phyloP scores from a whole-genome alignment of 345 rosid genomes.

The Eucalyptus cladocalyx region DNA sequence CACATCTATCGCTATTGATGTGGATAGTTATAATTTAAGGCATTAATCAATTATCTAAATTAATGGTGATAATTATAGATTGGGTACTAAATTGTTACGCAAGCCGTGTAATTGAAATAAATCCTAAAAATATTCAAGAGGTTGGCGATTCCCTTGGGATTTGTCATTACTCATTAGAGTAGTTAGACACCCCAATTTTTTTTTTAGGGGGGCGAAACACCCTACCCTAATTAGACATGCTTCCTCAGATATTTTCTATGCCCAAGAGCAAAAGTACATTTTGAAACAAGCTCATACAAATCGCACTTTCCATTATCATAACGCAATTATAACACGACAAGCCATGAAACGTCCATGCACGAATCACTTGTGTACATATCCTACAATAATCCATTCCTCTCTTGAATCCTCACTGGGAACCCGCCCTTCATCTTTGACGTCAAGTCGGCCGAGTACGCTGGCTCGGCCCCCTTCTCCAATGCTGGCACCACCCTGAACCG shows the following conservation, averaged over 20 bases:
- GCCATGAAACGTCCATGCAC: background rate
- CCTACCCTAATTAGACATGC: background rate
- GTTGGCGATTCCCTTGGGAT: background rate
- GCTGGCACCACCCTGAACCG: constrained; percentile 42
- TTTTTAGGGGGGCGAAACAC: background rate
- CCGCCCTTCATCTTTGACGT: constrained; percentile 60
- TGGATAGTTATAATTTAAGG: background rate
- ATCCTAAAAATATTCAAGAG: background rate
- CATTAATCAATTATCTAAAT: background rate
- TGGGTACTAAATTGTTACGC: background rate
- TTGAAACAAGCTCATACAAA: background rate
- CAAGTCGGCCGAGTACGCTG: constrained; percentile 17
- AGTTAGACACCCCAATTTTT: background rate
- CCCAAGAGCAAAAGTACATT: background rate
- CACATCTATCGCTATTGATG: background rate
- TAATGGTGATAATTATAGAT: background rate
- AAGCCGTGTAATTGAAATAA: background rate
- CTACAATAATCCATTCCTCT: constrained; percentile 1
- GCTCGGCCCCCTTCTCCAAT: constrained; percentile 16
- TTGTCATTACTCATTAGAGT: background rate
- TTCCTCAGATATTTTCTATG: background rate
- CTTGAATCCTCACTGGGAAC: constrained; percentile 30
- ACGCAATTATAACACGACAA: background rate
- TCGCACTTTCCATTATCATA: background rate
- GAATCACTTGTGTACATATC: background rate